phyloP scores from a whole-genome alignment of 805 yeast species.

The Wickerhamomyces xylosicus region DNA sequence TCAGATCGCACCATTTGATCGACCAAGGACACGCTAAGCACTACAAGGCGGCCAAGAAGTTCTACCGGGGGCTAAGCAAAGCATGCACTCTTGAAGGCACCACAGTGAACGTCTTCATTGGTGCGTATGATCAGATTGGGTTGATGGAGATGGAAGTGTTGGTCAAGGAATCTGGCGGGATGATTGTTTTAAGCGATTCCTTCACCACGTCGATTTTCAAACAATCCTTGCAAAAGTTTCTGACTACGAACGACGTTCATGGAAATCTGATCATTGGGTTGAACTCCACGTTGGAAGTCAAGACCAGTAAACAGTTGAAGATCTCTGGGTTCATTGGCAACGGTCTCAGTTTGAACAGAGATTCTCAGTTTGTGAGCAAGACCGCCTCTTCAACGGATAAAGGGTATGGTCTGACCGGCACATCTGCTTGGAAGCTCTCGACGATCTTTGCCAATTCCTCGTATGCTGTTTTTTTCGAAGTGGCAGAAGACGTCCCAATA shows the following conservation, averaged over 20 bases:
- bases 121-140: constrained; percentile 95
- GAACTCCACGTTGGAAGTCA: constrained; percentile 80
- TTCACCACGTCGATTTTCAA: constrained; percentile 92
- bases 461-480: constrained; percentile 84
- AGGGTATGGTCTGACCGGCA: constrained; percentile 74
- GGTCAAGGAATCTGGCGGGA: constrained; percentile 85
- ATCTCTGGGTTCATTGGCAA: constrained; percentile 92
- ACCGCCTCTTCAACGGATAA: constrained; percentile 66
- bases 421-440: constrained; percentile 81
- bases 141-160: constrained; percentile 86
- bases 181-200: constrained; percentile 78
- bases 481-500: constrained; percentile 32
- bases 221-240: constrained; percentile 81
- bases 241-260: constrained; percentile 68
- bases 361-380: no score
- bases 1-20: constrained; percentile 94
- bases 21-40: constrained; percentile 87
- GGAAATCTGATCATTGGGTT: constrained; percentile 85
- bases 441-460: constrained; percentile 80
- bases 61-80: constrained; percentile 63
- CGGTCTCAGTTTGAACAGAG: constrained; percentile 75
- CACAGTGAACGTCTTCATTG: constrained; percentile 84
- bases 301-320: constrained; percentile 80
- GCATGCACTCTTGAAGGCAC: constrained; percentile 68
- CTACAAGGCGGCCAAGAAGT: constrained; percentile 76